Conservation (phyloP, 495 filamentous ascomycete species). For the Xylaria castorea region DNA sequence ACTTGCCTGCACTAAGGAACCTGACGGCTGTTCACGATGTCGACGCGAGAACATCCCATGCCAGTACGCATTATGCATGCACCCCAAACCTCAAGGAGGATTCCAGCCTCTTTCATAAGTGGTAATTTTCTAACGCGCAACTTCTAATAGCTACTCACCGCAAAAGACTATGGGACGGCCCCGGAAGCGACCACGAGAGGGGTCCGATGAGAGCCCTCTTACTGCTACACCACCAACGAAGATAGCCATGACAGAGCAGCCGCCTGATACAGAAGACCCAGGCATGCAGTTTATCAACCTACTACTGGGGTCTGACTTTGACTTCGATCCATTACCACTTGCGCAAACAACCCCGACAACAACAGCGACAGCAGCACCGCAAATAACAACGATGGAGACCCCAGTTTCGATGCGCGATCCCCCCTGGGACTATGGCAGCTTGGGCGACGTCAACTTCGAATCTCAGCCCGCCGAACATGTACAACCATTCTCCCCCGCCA, state of each 20-base stretch:
- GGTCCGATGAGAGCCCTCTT: slow-evolving; percentile 33
- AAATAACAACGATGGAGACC: neutral
- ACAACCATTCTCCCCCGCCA: slow-evolving; percentile 26
- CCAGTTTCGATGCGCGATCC: slow-evolving; percentile 1
- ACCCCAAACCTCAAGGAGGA: no score
- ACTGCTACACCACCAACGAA: slow-evolving; percentile 29
- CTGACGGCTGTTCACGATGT: slow-evolving; percentile 63
- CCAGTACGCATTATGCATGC: slow-evolving; percentile 34
- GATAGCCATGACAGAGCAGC: slow-evolving; percentile 37
- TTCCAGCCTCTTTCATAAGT: neutral
- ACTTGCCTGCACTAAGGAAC: slow-evolving; percentile 66
- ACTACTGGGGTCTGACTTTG: slow-evolving; percentile 21
- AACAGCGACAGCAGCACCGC: neutral
- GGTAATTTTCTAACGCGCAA: neutral
- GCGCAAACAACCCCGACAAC: neutral
- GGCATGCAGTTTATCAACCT: slow-evolving; percentile 35
- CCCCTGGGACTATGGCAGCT: slow-evolving; percentile 30
- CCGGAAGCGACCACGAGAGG: slow-evolving; percentile 58
- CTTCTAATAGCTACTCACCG: slow-evolving; percentile 52
- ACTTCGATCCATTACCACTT: slow-evolving; percentile 23
- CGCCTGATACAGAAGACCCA: slow-evolving; percentile 32
- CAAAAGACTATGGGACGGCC: slow-evolving; percentile 70
- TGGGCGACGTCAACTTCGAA: slow-evolving; percentile 35
- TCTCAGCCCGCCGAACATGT: slow-evolving; percentile 24
- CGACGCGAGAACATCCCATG: slow-evolving; percentile 59